These are phyloP conservation scores for Aspergillus proliferans DNA, from an alignment of 2,329 filamentous ascomycete genomes.

Conservation along the genomic window DNA sequence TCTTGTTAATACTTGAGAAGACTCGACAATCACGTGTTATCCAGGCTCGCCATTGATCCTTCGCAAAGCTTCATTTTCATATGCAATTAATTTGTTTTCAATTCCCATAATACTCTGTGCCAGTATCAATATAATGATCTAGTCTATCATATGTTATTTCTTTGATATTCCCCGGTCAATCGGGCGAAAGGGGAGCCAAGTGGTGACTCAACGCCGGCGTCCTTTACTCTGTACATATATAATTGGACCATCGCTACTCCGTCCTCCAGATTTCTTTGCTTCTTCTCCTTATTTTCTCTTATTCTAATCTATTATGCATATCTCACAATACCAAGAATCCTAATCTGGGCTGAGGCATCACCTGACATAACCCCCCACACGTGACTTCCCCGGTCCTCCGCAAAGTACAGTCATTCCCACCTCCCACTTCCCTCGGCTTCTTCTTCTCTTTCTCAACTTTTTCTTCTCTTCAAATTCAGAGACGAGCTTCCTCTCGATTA, in stretches of 20 bases:
- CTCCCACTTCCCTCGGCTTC: not conserved
- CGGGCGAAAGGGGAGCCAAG: slow-evolving; percentile 24
- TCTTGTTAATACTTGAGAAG: no score
- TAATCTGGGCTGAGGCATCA: not conserved
- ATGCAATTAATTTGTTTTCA: no score
- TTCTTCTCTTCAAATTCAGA: not conserved
- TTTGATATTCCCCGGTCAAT: slow-evolving; percentile 7
- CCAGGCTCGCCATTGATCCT: no score
- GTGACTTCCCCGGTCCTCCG: slow-evolving; percentile 22
- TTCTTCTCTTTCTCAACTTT: not conserved
- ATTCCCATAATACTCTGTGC: no score
- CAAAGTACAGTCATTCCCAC: slow-evolving; percentile 2
- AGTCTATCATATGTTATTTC: not conserved
- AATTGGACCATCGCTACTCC: not conserved
- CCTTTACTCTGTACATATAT: not conserved
- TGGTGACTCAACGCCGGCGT: not conserved
- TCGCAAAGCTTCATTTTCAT: no score
- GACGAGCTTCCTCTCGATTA: no score
- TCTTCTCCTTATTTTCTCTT: not conserved
- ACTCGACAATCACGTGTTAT: no score
- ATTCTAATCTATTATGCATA: not conserved
- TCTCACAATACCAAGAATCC: not conserved
- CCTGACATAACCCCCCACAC: slow-evolving; percentile 15
- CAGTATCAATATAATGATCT: no score
- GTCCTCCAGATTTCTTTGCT: not conserved